Base-by-base conservation (phyloP, 176 grass and related monocot genomes). In the Carex cristatella region DNA sequence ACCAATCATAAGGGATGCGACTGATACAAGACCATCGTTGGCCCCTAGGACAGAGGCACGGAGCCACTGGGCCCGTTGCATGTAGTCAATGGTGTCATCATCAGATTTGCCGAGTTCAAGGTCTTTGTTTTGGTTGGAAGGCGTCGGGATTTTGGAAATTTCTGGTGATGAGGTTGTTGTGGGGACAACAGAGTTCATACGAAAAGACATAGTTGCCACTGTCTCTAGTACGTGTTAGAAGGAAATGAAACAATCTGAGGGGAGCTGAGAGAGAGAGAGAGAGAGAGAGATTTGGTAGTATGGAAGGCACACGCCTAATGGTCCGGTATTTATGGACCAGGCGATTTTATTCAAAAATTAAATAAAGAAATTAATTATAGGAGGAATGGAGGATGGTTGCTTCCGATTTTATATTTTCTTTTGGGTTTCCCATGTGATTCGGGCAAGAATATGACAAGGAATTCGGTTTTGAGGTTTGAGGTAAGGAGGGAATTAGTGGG, bases 11-110 rank as follows among this genome's bases (percentile, higher is more conserved):
- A 99, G 84, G 7, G 96, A 99, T 10, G 96, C 93, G 9, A 95
- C 93, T 18, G 96, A 99, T 59, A 95, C 96, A 31, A 99, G 93
- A 0, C 96, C 96, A 55, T 99, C 96, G 83, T 99, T 99, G 55
- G 96, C 96, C 27, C 96, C 96, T 2, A 99, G 96, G 0, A 99
- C 93, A 0, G 91, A 91, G 6, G 96, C 96, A 1, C 96, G 96
- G 70, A 99, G 96, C 96, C 96, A 95, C 91, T 95, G 93, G 23
- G 91, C 87, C n/a, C 96, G 93, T 23, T 86, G 87, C 83, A 93
- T 83, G 91, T 98, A 98, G 88, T 98, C 79, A 1, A 89, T 31
- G 23, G 49, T 23, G 30, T 68, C 55, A 42, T 68, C 55, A 42
- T 19, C 79, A 0, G 18, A 57, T 38, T 15, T 19, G 1, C 19